A percentile compares a stretch with the other conserved stretches of the same genome.
These are phyloP conservation scores for Linum trigynum DNA, from an alignment of 345 rosid genomes.

Conservation along the genomic window DNA sequence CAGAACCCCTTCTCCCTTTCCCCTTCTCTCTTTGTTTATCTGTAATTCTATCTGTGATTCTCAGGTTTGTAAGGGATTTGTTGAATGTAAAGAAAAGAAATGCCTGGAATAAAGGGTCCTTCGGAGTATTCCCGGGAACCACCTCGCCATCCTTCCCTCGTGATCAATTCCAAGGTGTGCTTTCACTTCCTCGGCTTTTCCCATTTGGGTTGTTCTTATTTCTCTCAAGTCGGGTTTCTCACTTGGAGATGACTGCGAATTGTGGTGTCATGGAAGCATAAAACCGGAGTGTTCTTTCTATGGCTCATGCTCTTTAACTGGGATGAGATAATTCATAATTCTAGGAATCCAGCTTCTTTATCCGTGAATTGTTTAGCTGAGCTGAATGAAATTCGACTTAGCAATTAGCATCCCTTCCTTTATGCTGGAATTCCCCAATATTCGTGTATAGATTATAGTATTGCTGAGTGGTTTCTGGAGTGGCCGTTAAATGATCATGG, in stretches of 20 bases:
- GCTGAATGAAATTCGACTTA: background rate
- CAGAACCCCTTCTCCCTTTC: too few species aligned
- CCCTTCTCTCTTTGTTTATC: too few species aligned
- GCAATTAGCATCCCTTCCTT: background rate
- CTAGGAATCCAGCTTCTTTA: too few species aligned
- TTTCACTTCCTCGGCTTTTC: background rate
- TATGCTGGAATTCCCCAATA: background rate
- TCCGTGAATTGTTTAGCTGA: background rate
- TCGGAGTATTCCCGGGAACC: conserved; percentile 76
- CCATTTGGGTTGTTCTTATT: background rate
- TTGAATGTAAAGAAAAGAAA: conserved; percentile 8
- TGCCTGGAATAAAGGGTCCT: conserved; percentile 81
- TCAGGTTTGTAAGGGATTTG: too few species aligned
- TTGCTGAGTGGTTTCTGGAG: too few species aligned
- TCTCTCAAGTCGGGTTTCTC: background rate
- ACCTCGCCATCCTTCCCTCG: conserved; percentile 61
- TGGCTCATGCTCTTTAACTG: too few species aligned
- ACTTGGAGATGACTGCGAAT: background rate
- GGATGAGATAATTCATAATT: too few species aligned
- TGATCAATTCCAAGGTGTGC: conserved; percentile 62
- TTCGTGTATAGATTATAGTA: background rate
- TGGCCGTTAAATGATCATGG: background rate
- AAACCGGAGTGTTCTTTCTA: background rate
- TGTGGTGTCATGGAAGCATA: background rate
- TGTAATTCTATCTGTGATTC: too few species aligned